phyloP scores from a whole-genome alignment of 768 basidiomycete genomes.

The Bullera alba region DNA sequence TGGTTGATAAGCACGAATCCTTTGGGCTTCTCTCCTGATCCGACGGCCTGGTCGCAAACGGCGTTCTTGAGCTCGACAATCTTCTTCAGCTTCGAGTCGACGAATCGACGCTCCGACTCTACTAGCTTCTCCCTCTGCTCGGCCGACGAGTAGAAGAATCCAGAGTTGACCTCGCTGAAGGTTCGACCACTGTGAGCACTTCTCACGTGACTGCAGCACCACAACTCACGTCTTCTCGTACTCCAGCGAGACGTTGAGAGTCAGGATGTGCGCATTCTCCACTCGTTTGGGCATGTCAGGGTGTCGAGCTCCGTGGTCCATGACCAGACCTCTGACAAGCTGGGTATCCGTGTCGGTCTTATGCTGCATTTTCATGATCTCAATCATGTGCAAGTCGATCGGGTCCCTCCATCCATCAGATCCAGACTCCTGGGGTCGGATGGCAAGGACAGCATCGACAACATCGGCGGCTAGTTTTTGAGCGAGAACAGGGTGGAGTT shows the following conservation, averaged over 20 bases:
- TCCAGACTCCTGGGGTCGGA: slow-evolving; percentile 55
- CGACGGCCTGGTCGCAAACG: slow-evolving; percentile 86
- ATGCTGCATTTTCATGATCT: slow-evolving; percentile 99
- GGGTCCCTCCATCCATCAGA: slow-evolving; percentile 62
- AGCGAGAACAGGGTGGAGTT: slow-evolving; percentile 73
- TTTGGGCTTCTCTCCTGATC: slow-evolving; percentile 52
- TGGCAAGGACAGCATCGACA: slow-evolving; percentile 88
- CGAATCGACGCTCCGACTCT: slow-evolving; percentile 89
- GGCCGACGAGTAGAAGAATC: slow-evolving; percentile 97
- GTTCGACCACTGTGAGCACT: not conserved
- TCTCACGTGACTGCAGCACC: not conserved
- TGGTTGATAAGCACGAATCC: slow-evolving; percentile 95
- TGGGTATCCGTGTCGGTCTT: slow-evolving; percentile 95
- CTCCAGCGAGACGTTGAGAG: slow-evolving; percentile 92
- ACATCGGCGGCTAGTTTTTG: slow-evolving; percentile 83
- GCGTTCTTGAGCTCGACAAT: slow-evolving; percentile 93
- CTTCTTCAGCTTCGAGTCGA: slow-evolving; percentile 89
- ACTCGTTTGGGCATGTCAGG: slow-evolving; percentile 99
- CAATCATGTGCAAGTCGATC: slow-evolving; percentile 98
- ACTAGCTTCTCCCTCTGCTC: slow-evolving; percentile 98
- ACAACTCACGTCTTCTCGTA: slow-evolving; percentile 92
- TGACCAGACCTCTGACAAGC: slow-evolving; percentile 84
- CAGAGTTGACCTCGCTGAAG: slow-evolving; percentile 90
- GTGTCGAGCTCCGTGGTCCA: slow-evolving; percentile 95
- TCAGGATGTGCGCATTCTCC: slow-evolving; percentile 91